Evolutionary conservation across 208 protist genomes (phyloP).

Genomic region (Crithidia fasciculata): DNA sequence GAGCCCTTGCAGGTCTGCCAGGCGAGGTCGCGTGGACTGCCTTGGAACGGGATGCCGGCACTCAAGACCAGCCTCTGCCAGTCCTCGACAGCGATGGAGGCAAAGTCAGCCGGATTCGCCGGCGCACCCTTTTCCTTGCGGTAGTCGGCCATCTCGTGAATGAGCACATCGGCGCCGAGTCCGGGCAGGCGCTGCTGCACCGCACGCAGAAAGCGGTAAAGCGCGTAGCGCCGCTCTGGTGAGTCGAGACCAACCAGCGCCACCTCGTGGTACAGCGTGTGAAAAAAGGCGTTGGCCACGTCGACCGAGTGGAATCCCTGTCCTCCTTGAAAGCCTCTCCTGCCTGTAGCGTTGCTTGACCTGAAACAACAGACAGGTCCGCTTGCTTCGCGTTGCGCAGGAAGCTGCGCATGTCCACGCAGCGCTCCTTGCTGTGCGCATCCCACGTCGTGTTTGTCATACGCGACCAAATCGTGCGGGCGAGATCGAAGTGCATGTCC

Average conservation of each 20-base stretch:
- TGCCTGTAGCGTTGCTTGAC: neutral
- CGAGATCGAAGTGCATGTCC: conserved; percentile 6
- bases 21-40: conserved; percentile 39
- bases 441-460: conserved; percentile 1
- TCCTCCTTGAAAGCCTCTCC: conserved; percentile 40
- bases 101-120: neutral
- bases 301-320: conserved; percentile 40
- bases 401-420: conserved; percentile 26
- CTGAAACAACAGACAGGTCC: neutral
- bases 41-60: conserved; percentile 59
- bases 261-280: conserved; percentile 68
- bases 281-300: conserved; percentile 69
- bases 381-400: conserved; percentile 24
- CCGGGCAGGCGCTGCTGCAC: conserved; percentile 48
- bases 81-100: conserved; percentile 17
- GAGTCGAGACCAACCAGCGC: conserved; percentile 39
- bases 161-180: conserved; percentile 40
- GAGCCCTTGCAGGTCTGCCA: conserved; percentile 74
- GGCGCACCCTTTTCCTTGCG: neutral
- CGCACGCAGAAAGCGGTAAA: conserved; percentile 49
- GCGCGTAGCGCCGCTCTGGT: conserved; percentile 27
- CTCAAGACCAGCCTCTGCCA: conserved; percentile 54
- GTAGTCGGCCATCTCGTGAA: conserved; percentile 28
- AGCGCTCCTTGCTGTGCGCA: conserved; percentile 11
- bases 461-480: conserved; percentile 12